These are phyloP conservation scores for Globisporangium nagaii DNA, from an alignment of 352 stramenopile species.

Conservation along the genomic window DNA sequence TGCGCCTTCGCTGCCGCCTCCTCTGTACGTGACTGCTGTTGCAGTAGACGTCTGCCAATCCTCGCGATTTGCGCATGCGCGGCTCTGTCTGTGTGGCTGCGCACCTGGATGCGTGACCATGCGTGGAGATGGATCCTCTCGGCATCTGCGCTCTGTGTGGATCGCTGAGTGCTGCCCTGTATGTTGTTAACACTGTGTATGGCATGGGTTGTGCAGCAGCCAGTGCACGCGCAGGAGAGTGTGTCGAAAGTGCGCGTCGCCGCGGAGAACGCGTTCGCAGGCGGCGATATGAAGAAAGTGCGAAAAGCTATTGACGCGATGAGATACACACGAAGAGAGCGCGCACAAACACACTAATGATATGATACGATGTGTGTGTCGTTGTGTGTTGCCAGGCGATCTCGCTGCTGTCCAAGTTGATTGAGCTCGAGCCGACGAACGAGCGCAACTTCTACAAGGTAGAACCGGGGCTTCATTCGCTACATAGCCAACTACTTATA, in stretches of 20 bases:
- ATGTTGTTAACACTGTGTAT: neutral
- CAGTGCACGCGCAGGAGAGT: conserved; percentile 27
- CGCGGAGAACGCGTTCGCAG: conserved; percentile 72
- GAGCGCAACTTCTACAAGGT: conserved; percentile 84
- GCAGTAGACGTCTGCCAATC: too few species aligned
- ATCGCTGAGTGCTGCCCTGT: too few species aligned
- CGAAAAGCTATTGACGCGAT: neutral
- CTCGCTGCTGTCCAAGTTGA: conserved; percentile 71
- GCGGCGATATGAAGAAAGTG: conserved; percentile 74
- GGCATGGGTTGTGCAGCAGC: neutral
- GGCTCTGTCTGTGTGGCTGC: neutral
- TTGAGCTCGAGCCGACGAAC: conserved; percentile 71
- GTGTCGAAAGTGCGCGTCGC: conserved; percentile 60
- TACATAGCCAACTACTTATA: too few species aligned
- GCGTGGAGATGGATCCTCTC: neutral
- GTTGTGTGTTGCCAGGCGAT: conserved; percentile 34
- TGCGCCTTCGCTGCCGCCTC: conserved; percentile 14
- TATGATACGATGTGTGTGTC: neutral
- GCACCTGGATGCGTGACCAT: neutral
- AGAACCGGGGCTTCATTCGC: neutral
- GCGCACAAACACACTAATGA: neutral
- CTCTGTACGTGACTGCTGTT: conserved; percentile 1
- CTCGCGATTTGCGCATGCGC: too few species aligned
- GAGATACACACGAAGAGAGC: neutral
- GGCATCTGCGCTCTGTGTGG: neutral